phyloP scores from a whole-genome alignment of 306 rosid species.

The Prunus mira region DNA sequence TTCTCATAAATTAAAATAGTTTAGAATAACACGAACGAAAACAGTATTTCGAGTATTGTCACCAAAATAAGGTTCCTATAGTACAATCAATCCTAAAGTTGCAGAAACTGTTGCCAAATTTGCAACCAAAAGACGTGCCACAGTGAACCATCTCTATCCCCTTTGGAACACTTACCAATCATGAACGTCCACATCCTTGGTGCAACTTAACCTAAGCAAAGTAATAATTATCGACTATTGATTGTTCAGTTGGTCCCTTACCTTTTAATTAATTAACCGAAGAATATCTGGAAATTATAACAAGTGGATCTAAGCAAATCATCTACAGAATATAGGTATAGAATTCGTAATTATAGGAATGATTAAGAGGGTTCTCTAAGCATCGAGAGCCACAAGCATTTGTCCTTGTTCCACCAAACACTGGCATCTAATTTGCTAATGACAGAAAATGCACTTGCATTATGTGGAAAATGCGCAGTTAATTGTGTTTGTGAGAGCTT shows the following conservation, averaged over 20 bases:
- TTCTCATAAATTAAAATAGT: not conserved
- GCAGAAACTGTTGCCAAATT: conserved; percentile 14
- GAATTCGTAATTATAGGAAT: conserved; percentile 11
- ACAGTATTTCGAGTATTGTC: not conserved
- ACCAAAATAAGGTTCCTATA: conserved; percentile 4
- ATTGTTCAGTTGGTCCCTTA: not conserved
- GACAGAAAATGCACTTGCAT: conserved; percentile 32
- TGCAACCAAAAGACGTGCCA: conserved; percentile 20
- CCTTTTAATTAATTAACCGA: not conserved
- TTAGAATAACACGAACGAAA: not conserved
- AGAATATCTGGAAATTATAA: conserved; percentile 5
- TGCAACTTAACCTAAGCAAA: not conserved
- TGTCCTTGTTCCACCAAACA: conserved; percentile 16
- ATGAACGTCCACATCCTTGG: conserved; percentile 29
- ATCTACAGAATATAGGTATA: not conserved
- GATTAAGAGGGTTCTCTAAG: conserved; percentile 22
- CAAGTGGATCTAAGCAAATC: not conserved
- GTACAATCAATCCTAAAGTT: not conserved
- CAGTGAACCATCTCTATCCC: conserved; percentile 20
- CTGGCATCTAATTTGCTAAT: conserved; percentile 26
- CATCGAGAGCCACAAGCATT: conserved; percentile 24
- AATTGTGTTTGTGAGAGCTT: conserved; percentile 8
- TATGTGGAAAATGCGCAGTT: conserved; percentile 21
- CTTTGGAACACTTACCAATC: conserved; percentile 2
- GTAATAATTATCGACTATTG: not conserved